phyloP scores from a whole-genome alignment of 345 rosid genomes.

The Citrus glauca region DNA sequence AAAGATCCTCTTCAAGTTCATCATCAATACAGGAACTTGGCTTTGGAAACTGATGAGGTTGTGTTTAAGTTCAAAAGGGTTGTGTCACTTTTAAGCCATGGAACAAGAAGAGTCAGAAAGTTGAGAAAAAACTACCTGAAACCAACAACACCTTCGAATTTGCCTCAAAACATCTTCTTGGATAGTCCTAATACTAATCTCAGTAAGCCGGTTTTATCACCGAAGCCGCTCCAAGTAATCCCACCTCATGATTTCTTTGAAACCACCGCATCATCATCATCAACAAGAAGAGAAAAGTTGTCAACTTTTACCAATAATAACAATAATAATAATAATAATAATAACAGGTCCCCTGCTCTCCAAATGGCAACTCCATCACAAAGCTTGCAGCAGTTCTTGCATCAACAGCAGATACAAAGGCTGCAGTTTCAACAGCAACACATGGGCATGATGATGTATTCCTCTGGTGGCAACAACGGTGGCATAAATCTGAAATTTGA shows the following conservation, averaged over 20 bases:
- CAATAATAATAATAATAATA: too few relatives aligned
- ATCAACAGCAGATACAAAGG: slow-evolving; percentile 43
- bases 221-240: slow-evolving; percentile 59
- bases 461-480: slow-evolving; percentile 35
- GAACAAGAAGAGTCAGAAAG: slow-evolving; percentile 54
- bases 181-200: slow-evolving; percentile 40
- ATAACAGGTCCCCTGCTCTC: slow-evolving; percentile 21
- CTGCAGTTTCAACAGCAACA: slow-evolving; percentile 34
- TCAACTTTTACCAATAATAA: slow-evolving; percentile 14
- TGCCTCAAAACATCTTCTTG: slow-evolving; percentile 54
- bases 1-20: slow-evolving; percentile 35
- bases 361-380: slow-evolving; percentile 29
- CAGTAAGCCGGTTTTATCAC: slow-evolving; percentile 39
- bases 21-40: slow-evolving; percentile 29
- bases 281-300: slow-evolving; percentile 28
- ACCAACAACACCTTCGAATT: slow-evolving; percentile 33
- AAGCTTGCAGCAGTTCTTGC: slow-evolving; percentile 42
- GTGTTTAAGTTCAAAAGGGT: slow-evolving; percentile 57
- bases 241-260: slow-evolving; percentile 32
- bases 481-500: slow-evolving; percentile 61
- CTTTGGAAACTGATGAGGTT: slow-evolving; percentile 46
- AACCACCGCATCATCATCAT: slow-evolving; percentile 7
- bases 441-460: slow-evolving; percentile 28
- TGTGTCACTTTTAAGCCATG: slow-evolving; percentile 45
- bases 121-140: slow-evolving; percentile 28